Base-by-base conservation (phyloP, 208 protist genomes). In the Leptomonas pyrrhocoris region DNA sequence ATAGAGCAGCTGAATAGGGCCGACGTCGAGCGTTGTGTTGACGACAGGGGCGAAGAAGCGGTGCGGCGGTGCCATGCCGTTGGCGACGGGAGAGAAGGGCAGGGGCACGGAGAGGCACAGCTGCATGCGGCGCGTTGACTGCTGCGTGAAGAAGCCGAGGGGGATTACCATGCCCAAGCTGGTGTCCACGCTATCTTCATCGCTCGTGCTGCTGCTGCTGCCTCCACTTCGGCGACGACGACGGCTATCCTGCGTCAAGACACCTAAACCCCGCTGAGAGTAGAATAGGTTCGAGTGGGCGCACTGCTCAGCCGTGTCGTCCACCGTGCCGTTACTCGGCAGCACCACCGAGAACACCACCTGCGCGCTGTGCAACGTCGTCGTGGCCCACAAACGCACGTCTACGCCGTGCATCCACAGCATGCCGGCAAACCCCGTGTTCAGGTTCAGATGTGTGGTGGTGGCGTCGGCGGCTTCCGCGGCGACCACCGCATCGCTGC, bases 31-130 rank as follows among this genome's bases (percentile, higher is more conserved):
- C 3, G 74, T 85, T 25, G 73, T 69, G 46, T 69, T 65, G 11
- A 59, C 70, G 19, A 76, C 42, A 0, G 70, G 70, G 19, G 56
- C 62, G 23, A 76, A 76, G 45, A 64, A 2, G n/a, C 70, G 69
- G 28, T 81, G 82, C 31, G 65, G 71, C 25, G 64, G 53, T 13
- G 66, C 46, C 23, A 11, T 31, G 59, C 11, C 1, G 28, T 13
- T 38, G 48, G 8, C 23, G 19, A 19, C 48, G 25, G 61, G 0
- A 9, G 60, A 15, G 77, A 93, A 93, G 8, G 82, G 74, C 46
- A 80, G 73, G 0, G 84, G 88, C 11, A 93, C 71, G 36, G 88
- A 93, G n/a, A 93, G 76, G 58, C 88, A 93, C 30, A 93, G 25
- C 55, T 81, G 88, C 80, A 93, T 84, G 46, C 74, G 80, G 2